A percentile compares a stretch with the other conserved stretches of the same genome.
These are phyloP conservation scores for Phytophthora tentaculata DNA, from an alignment of 352 stramenopile genomes.

Conservation along the genomic window DNA sequence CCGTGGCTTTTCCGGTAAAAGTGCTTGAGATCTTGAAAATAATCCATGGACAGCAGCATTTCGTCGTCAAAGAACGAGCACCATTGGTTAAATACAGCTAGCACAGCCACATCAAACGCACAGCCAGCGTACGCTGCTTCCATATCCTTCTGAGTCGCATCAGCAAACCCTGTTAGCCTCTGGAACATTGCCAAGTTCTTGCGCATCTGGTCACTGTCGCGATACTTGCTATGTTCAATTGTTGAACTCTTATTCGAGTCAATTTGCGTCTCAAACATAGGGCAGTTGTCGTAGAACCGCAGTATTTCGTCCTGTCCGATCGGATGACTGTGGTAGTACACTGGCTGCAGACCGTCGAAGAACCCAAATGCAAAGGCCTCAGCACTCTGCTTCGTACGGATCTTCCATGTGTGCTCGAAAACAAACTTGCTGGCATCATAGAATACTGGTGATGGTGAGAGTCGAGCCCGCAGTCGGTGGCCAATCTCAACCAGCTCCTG, in stretches of 20 bases:
- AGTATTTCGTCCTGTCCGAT: conserved; percentile 67
- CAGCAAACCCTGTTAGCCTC: conserved; percentile 20
- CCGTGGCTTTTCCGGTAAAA: conserved; percentile 89
- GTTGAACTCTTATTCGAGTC: conserved; percentile 70
- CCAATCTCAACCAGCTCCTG: conserved; percentile 69
- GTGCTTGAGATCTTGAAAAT: conserved; percentile 87
- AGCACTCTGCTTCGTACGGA: conserved; percentile 79
- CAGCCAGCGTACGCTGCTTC: conserved; percentile 82
- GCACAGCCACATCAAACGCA: conserved; percentile 80
- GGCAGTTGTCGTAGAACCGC: conserved; percentile 88
- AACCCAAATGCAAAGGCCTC: conserved; percentile 79
- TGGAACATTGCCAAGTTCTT: conserved; percentile 59
- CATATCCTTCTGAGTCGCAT: conserved; percentile 59
- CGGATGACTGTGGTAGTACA: conserved; percentile 57
- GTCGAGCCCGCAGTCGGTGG: conserved; percentile 53
- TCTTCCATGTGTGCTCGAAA: conserved; percentile 86
- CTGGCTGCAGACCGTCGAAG: conserved; percentile 63
- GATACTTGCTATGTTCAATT: conserved; percentile 62
- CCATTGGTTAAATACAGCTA: conserved; percentile 56
- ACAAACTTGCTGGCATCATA: conserved; percentile 50
- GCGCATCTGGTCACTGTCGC: conserved; percentile 55
- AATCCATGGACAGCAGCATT: conserved; percentile 82
- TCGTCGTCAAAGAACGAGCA: conserved; percentile 71
- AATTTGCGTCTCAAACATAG: conserved; percentile 59
- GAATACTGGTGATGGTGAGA: conserved; percentile 29